These are phyloP conservation scores for Monocercomonoides exilis DNA, from an alignment of 78 protist genomes.

Conservation along the genomic window DNA sequence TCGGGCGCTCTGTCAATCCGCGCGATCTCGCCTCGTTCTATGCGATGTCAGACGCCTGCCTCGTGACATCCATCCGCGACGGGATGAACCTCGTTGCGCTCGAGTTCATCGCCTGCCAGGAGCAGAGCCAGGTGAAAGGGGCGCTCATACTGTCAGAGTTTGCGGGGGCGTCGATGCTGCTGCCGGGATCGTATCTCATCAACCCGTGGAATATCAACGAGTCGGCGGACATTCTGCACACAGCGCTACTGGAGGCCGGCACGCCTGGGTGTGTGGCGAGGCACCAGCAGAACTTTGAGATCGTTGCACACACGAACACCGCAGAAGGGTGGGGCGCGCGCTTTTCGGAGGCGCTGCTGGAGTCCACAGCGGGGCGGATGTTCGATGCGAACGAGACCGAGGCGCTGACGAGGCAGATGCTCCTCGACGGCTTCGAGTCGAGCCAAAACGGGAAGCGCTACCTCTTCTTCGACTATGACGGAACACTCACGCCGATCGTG, in stretches of 20 bases:
- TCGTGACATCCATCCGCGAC: constrained; percentile 73
- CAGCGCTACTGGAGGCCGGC: neutral
- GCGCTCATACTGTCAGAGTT: constrained; percentile 51
- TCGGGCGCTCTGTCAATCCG: constrained; percentile 50
- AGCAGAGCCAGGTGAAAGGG: constrained; percentile 47
- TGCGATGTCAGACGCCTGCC: constrained; percentile 21
- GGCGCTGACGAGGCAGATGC: neutral
- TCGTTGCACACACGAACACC: neutral
- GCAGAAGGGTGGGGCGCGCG: neutral
- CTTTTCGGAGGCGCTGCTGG: neutral
- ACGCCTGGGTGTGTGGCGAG: neutral
- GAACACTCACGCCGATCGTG: constrained; percentile 19
- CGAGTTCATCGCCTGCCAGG: constrained; percentile 72
- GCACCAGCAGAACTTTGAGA: neutral
- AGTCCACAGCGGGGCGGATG: neutral
- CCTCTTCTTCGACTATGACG: constrained; percentile 24
- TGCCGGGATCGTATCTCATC: constrained; percentile 20
- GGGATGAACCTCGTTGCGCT: constrained; percentile 79
- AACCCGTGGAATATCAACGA: constrained; percentile 32
- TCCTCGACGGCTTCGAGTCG: neutral
- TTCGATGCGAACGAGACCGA: neutral
- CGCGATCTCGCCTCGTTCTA: constrained; percentile 48
- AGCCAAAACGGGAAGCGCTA: neutral
- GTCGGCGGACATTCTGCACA: neutral
- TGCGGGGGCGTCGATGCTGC: constrained; percentile 35